These are phyloP conservation scores for Fusarium napiforme DNA, from an alignment of 2,329 filamentous ascomycete species.

Conservation along the genomic window DNA sequence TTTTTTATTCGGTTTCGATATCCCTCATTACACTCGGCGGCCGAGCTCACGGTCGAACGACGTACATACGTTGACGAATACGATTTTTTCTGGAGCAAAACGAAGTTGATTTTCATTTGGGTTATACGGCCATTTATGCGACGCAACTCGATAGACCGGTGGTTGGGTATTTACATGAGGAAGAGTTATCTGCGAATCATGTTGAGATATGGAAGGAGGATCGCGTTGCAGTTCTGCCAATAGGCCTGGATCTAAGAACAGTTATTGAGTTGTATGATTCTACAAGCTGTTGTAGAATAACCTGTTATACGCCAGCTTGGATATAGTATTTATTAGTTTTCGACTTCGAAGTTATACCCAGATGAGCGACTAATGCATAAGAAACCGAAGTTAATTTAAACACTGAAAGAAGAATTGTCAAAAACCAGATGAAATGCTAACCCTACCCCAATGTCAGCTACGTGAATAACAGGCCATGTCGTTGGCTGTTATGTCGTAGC, in stretches of 20 bases:
- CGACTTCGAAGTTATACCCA: constrained; percentile 54
- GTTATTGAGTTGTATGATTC: constrained; percentile 35
- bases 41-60: constrained; percentile 43
- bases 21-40: constrained; percentile 45
- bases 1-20: constrained; percentile 42
- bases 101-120: constrained; percentile 29
- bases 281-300: constrained; percentile 34
- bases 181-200: constrained; percentile 39
- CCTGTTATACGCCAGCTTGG: constrained; percentile 36
- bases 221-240: constrained; percentile 23
- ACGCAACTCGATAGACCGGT: constrained; percentile 8
- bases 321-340: constrained; percentile 49
- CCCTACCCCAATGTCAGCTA: background rate
- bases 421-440: background rate
- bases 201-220: constrained; percentile 22
- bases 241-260: constrained; percentile 32
- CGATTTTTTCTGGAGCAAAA: constrained; percentile 40
- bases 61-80: constrained; percentile 44
- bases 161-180: constrained; percentile 41
- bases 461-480: background rate
- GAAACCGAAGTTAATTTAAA: constrained; percentile 42
- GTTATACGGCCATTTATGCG: constrained; percentile 12
- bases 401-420: constrained; percentile 16
- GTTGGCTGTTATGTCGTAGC: background rate
- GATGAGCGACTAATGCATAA: constrained; percentile 49